A percentile compares a stretch with the other conserved stretches of the same genome.
phyloP scores from a whole-genome alignment of 331 rosid genomes.

The Stylosanthes scabra region DNA sequence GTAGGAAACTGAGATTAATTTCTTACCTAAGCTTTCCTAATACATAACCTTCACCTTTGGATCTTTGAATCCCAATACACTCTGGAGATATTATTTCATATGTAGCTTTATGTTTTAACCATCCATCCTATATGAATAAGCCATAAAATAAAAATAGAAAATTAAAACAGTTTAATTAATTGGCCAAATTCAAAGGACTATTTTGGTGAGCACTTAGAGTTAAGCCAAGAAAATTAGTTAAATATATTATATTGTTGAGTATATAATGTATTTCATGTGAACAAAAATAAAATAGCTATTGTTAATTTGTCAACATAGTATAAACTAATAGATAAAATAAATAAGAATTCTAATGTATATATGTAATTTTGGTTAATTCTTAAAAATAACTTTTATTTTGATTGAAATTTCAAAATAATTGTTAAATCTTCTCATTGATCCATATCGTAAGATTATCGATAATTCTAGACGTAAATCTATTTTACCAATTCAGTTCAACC shows the following conservation, averaged over 20 bases:
- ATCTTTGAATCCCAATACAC: constrained; percentile 76
- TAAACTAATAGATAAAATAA: neutral
- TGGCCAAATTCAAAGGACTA: no score
- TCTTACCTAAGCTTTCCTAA: constrained; percentile 92
- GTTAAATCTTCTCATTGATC: no score
- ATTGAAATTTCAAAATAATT: neutral
- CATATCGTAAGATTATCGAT: neutral
- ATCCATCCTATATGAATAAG: constrained; percentile 76
- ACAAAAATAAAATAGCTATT: no score
- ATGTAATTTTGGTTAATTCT: neutral
- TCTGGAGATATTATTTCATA: constrained; percentile 89
- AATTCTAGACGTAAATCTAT: no score
- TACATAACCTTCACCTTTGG: constrained; percentile 75
- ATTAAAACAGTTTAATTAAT: neutral
- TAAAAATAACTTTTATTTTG: neutral
- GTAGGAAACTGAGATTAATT: neutral
- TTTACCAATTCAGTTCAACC: no score
- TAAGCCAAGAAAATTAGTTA: neutral
- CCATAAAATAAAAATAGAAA: neutral
- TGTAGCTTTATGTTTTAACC: constrained; percentile 86
- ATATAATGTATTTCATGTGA: neutral
- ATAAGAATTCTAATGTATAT: neutral
- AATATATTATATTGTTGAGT: neutral
- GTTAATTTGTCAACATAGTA: no score
- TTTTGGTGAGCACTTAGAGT: neutral